These are phyloP conservation scores for Globisporangium spiculum DNA, from an alignment of 352 stramenopile species.

Conservation along the genomic window DNA sequence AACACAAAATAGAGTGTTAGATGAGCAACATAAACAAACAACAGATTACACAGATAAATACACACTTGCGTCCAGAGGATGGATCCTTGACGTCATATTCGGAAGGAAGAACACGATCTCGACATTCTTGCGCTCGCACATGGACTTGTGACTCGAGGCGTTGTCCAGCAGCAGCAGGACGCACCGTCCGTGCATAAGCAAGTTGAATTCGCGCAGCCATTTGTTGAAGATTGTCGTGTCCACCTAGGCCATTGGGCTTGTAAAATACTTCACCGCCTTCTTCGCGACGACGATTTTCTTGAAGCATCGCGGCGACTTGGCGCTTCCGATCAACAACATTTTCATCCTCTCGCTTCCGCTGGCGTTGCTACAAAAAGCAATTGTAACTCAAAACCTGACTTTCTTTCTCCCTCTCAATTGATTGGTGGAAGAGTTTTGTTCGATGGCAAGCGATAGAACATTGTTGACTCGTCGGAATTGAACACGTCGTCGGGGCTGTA, in stretches of 20 bases:
- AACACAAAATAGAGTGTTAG: not conserved
- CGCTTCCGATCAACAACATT: not conserved
- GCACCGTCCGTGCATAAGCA: not conserved
- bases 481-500: slow-evolving; percentile 4
- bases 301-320: slow-evolving; percentile 2
- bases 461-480: slow-evolving; percentile 3
- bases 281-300: not conserved
- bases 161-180: slow-evolving; percentile 5
- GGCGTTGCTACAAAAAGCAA: slow-evolving; percentile 1
- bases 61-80: slow-evolving; percentile 6
- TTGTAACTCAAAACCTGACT: not conserved
- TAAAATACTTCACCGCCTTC: slow-evolving; percentile 4
- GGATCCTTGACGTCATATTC: slow-evolving; percentile 3
- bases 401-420: slow-evolving; percentile 1
- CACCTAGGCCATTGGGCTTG: slow-evolving; percentile 1
- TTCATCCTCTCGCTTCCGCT: slow-evolving; percentile 4
- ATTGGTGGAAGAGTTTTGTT: slow-evolving; percentile 3
- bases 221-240: slow-evolving; percentile 3
- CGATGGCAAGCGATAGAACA: not conserved
- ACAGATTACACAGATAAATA: not conserved
- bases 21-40: slow-evolving; percentile 1
- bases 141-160: not conserved
- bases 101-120: not conserved
- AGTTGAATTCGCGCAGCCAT: slow-evolving; percentile 3
- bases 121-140: not conserved